These are phyloP conservation scores for Clavispora vitiphila DNA, from an alignment of 805 yeast genomes.

Conservation along the genomic window DNA sequence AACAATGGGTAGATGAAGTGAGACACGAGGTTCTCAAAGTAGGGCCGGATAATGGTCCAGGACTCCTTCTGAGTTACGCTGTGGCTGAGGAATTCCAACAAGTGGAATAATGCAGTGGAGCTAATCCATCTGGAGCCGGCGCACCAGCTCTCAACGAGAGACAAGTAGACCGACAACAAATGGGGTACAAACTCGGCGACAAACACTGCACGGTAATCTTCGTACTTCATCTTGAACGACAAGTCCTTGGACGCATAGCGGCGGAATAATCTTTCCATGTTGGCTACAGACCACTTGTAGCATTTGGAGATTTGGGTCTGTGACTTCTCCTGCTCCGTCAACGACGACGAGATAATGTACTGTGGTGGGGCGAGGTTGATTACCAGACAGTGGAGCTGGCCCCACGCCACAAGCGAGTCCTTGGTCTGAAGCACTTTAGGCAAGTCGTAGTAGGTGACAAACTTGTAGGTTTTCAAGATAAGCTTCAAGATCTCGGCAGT, in stretches of 20 bases:
- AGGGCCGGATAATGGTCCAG: constrained; percentile 66
- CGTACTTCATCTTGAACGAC: constrained; percentile 43
- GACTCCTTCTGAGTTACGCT: constrained; percentile 49
- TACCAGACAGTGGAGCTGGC: constrained; percentile 66
- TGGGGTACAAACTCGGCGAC: constrained; percentile 64
- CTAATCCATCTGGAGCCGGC: constrained; percentile 63
- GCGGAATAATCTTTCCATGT: constrained; percentile 63
- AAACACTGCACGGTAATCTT: constrained; percentile 55
- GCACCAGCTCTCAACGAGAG: constrained; percentile 73
- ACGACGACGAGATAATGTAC: constrained; percentile 46
- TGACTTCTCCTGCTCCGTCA: constrained; percentile 46
- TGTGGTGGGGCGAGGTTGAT: constrained; percentile 57
- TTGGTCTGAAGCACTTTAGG: constrained; percentile 55
- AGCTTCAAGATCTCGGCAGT: constrained; percentile 70
- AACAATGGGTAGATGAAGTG: constrained; percentile 75
- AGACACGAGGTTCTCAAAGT: constrained; percentile 56
- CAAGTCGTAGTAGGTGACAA: constrained; percentile 65
- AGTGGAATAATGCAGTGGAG: constrained; percentile 55
- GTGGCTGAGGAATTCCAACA: constrained; percentile 51
- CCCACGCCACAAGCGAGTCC: constrained; percentile 60
- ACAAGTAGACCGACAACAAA: constrained; percentile 57
- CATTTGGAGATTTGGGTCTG: constrained; percentile 69
- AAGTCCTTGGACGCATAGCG: constrained; percentile 57
- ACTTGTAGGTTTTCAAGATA: constrained; percentile 72
- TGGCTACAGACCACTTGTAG: constrained; percentile 79